Conservation (phyloP, 805 yeast genomes). For the Candida anglica region DNA sequence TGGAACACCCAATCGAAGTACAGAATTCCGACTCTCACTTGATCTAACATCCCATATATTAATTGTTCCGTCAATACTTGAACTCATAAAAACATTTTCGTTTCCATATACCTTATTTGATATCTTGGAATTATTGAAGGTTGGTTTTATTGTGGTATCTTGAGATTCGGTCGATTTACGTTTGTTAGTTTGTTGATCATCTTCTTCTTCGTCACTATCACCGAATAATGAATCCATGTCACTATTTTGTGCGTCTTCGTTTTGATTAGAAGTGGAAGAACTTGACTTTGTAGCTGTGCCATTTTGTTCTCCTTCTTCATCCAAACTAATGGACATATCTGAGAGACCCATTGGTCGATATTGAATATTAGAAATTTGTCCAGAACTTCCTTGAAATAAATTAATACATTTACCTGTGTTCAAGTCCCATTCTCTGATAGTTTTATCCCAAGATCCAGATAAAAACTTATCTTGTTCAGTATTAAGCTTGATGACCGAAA, state of each 20-base stretch:
- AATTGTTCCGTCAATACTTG: conserved; percentile 79
- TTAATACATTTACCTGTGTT: conserved; percentile 57
- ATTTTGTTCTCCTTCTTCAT: conserved; percentile 11
- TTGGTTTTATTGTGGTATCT: conserved; percentile 10
- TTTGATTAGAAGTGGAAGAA: too few relatives aligned
- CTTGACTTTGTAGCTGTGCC: too few relatives aligned
- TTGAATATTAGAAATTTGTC: conserved; percentile 76
- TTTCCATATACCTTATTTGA: conserved; percentile 23
- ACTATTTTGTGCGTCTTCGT: conserved; percentile 10
- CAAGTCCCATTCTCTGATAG: conserved; percentile 80
- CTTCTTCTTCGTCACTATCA: conserved; percentile 35
- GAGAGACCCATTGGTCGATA: conserved; percentile 60
- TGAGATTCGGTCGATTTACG: conserved; percentile 13
- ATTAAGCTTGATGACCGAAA: conserved; percentile 67
- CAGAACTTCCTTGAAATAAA: conserved; percentile 54
- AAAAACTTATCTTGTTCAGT: conserved; percentile 58
- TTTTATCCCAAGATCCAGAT: conserved; percentile 90
- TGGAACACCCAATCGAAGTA: conserved; percentile 51
- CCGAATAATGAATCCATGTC: conserved; percentile 49
- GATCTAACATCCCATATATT: conserved; percentile 79
- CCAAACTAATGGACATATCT: conserved; percentile 32
- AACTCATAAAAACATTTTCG: conserved; percentile 63
- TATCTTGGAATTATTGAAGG: conserved; percentile 9
- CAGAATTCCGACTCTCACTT: conserved; percentile 22
- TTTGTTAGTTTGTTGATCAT: conserved; percentile 9